A percentile compares a stretch with the other conserved stretches of the same genome.
Evolutionary conservation across 768 basidiomycete genomes (phyloP).

Genomic region (Phaeotremella fagi): DNA sequence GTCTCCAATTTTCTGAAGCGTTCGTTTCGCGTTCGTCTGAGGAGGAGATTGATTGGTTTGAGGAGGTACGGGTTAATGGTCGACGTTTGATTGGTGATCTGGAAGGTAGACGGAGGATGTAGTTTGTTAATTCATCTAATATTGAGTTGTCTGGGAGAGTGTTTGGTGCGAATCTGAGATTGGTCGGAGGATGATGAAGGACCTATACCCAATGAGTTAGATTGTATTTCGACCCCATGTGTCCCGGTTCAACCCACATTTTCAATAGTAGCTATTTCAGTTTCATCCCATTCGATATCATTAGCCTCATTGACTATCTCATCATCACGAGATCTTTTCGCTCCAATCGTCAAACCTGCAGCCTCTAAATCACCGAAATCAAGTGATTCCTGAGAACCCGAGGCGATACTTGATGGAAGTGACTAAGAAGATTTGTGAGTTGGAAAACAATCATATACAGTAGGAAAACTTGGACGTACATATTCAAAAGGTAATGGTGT

Average conservation of each 20-base stretch:
- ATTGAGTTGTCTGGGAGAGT: conserved; percentile 38
- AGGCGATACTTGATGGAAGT: not conserved
- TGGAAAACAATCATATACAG: too few species aligned
- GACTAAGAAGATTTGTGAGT: not conserved
- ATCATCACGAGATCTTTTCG: conserved; percentile 27
- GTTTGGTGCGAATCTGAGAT: conserved; percentile 42
- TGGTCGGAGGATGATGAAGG: conserved; percentile 39
- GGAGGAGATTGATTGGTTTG: not conserved
- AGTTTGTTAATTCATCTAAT: conserved; percentile 45
- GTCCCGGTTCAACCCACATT: too few species aligned
- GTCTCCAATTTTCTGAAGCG: conserved; percentile 20
- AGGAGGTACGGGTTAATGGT: not conserved
- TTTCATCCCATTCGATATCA: conserved; percentile 17
- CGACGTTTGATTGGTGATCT: not conserved
- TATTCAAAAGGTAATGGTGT: conserved; percentile 33
- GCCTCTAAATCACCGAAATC: not conserved
- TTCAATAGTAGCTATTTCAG: not conserved
- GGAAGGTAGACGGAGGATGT: conserved; percentile 17
- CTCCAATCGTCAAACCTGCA: not conserved
- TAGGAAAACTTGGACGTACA: too few species aligned
- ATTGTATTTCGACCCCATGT: too few species aligned
- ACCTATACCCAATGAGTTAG: conserved; percentile 17
- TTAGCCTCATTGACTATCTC: conserved; percentile 14
- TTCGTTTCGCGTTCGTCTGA: not conserved
- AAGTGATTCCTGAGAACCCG: not conserved